Evolutionary conservation across 75 land plant genomes (phyloP), one percentile per base, ranked within the genome.

Genomic region (Cunninghamia lanceolata): DNA sequence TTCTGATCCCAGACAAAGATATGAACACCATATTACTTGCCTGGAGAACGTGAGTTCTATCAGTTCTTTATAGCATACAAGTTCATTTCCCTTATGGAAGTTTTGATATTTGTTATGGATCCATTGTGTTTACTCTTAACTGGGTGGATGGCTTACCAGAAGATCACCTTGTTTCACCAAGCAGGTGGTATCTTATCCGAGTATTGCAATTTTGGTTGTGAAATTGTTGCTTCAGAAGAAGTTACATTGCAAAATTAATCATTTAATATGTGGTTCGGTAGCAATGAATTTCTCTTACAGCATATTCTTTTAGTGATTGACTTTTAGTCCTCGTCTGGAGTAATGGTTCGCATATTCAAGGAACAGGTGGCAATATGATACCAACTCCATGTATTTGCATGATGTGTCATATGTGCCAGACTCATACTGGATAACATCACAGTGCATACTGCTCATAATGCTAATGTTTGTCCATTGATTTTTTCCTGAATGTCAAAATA

Each of bases 191-290:
- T 71, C 36, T 71, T 32, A 30, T 32, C 34, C 10, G 36, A 71
- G 75, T 71, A 34, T 71, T 71, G 36, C 75, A 71, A 71, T 71
- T 71, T 71, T 71, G 75, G 75, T 32, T 71, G 15, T 71, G 34
- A 71, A 32, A n/a, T 63, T 25, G 68, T 25, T 63, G 68, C n/a
- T 25, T 63, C 68, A 63, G 68, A 63, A 63, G 68, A 63, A 63
- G 36, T 32, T 71, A 71, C 28, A 32, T 71, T 34, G 15, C 15
- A 71, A 32, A 71, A 71, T 71, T 71, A 11, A 32, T 71, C 75
- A 71, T 71, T 71, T 71, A 9, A 30, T 50, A 32, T 71, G 36
- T 34, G 75, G 36, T 71, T 25, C 75, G 34, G 36, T 34, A 13
- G 36, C 75, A 71, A 10, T 32, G 36, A 15, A 32, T 71, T 71